phyloP scores from a whole-genome alignment of 176 grass and related monocot genomes.

The Tillandsia fasciculata region DNA sequence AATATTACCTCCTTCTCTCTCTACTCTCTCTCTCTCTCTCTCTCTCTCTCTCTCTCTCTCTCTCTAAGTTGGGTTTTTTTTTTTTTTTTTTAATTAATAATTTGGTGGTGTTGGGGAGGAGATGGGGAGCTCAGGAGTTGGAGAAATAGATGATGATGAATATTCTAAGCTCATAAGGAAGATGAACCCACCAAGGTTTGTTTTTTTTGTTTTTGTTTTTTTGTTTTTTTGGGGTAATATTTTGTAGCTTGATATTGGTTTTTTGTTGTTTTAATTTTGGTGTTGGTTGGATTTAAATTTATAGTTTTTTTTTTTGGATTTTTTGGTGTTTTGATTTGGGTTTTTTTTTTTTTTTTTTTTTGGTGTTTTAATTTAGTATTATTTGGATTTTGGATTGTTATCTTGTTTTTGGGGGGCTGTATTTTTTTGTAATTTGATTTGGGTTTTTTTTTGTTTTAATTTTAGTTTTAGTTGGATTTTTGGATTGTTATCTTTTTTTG shows the following conservation, averaged over 20 bases:
- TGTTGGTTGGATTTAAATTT: neutral
- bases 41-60: neutral
- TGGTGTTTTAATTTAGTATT: neutral
- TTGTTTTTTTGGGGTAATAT: neutral
- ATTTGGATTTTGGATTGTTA: too few relatives aligned
- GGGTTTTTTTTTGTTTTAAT: neutral
- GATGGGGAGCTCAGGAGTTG: neutral
- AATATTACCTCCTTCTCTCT: neutral
- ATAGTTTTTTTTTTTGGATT: neutral
- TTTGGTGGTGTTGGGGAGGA: neutral
- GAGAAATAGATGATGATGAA: slow-evolving; percentile 49
- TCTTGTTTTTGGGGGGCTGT: too few relatives aligned
- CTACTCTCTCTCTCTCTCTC: neutral
- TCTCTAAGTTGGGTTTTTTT: neutral
- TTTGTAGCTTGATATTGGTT: too few relatives aligned
- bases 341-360: too few relatives aligned
- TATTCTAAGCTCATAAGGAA: slow-evolving; percentile 68
- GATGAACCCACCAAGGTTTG: slow-evolving; percentile 80
- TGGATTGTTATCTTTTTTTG: neutral
- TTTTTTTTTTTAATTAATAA: neutral
- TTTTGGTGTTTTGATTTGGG: neutral
- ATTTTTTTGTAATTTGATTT: neutral
- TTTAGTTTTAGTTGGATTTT: neutral
- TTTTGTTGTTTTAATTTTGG: too few relatives aligned
- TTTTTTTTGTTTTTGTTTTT: neutral